These are phyloP conservation scores for Lactuca saligna DNA, from an alignment of 129 eudicot species.

Conservation along the genomic window DNA sequence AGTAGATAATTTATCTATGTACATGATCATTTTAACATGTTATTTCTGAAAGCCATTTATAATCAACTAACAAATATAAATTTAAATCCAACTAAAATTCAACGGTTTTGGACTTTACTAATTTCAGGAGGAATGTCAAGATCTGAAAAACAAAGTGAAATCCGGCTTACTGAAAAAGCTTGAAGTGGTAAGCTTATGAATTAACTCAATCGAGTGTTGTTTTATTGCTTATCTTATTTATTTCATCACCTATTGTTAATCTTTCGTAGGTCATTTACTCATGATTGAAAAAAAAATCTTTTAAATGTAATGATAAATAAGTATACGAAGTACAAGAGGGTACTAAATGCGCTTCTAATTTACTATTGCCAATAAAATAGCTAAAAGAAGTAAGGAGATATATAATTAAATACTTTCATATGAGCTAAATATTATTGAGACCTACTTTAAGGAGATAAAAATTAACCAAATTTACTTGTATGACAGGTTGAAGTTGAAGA, in stretches of 20 bases:
- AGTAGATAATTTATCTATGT: neutral
- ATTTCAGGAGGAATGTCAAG: constrained; percentile 71
- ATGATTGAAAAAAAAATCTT: neutral
- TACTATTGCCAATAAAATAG: neutral
- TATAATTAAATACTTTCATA: neutral
- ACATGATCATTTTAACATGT: neutral
- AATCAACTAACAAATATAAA: neutral
- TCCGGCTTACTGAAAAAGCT: constrained; percentile 55
- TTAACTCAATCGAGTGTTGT: neutral
- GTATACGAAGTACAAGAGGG: neutral
- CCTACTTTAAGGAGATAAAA: no score
- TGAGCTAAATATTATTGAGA: neutral
- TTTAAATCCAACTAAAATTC: neutral
- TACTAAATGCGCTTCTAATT: neutral
- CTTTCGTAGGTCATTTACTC: neutral
- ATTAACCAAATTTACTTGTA: constrained; percentile 25
- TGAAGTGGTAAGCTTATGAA: constrained; percentile 53
- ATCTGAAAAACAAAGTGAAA: constrained; percentile 56
- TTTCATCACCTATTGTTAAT: neutral
- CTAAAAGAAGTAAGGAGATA: neutral
- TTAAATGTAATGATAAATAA: neutral
- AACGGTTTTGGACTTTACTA: constrained; percentile 16
- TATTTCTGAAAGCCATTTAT: neutral
- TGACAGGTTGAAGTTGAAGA: constrained; percentile 66
- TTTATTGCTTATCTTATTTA: constrained; percentile 2